Evolutionary conservation across 192 early-diverging fungal species (phyloP).

Genomic region (Backusella tuberculispora): DNA sequence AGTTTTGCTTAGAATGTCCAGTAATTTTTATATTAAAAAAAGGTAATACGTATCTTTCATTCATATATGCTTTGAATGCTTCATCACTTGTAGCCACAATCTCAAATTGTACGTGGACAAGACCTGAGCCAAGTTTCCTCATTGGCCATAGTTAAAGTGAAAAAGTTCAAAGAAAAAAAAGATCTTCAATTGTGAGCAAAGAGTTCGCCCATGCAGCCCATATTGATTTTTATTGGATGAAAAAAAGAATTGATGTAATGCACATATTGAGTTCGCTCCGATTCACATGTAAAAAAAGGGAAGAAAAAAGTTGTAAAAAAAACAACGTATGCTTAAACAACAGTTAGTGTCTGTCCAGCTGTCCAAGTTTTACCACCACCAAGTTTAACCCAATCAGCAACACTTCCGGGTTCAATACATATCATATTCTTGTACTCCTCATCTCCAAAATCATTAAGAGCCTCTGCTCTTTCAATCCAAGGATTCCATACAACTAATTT

Average conservation of each 20-base stretch:
- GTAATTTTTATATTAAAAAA: too few species aligned
- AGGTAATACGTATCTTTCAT: too few species aligned
- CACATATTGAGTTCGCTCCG: not conserved
- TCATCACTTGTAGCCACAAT: too few species aligned
- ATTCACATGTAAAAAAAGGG: not conserved
- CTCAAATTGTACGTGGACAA: too few species aligned
- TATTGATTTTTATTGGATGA: not conserved
- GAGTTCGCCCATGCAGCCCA: not conserved
- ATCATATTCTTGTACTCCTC: constrained; percentile 87
- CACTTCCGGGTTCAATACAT: constrained; percentile 87
- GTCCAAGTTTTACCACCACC: constrained; percentile 69
- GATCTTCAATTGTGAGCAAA: not conserved
- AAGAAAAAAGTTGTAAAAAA: not conserved
- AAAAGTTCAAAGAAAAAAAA: not conserved
- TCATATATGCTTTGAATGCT: too few species aligned
- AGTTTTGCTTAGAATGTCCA: too few species aligned
- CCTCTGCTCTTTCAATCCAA: constrained; percentile 87
- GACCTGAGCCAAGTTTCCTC: too few species aligned
- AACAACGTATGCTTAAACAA: constrained; percentile 8
- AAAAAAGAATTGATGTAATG: not conserved
- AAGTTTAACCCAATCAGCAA: constrained; percentile 67
- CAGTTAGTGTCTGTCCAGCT: constrained; percentile 62
- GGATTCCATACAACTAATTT: constrained; percentile 92
- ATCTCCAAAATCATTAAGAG: constrained; percentile 91
- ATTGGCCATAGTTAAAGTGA: too few species aligned